Evolutionary conservation across 129 eudicot genomes (phyloP).

Genomic region (Saposhnikovia divaricata): DNA sequence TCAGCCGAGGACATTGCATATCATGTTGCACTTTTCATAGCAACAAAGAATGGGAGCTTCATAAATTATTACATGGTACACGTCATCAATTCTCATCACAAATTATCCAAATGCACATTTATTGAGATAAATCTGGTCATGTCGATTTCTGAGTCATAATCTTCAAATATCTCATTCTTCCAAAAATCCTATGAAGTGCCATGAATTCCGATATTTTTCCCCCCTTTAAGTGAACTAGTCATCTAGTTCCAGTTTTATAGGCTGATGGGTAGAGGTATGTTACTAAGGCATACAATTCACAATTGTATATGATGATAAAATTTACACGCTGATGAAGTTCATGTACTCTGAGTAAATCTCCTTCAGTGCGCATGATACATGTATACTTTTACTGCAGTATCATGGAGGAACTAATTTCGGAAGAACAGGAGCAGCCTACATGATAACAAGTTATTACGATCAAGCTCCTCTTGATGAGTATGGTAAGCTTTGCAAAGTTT

Average conservation of each 20-base stretch:
- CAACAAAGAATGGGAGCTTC: conserved; percentile 72
- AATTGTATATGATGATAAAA: no score
- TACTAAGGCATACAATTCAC: no score
- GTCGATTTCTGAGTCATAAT: not conserved
- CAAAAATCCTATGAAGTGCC: not conserved
- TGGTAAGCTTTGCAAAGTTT: conserved; percentile 28
- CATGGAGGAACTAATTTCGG: conserved; percentile 98
- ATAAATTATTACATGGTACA: conserved; percentile 85
- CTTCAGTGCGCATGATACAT: not conserved
- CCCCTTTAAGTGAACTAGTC: no score
- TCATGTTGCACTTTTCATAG: conserved; percentile 55
- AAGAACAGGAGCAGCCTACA: conserved; percentile 47
- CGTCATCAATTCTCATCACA: not conserved
- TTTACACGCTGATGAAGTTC: not conserved
- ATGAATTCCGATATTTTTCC: not conserved
- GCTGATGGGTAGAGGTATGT: no score
- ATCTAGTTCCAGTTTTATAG: no score
- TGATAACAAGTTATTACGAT: conserved; percentile 67
- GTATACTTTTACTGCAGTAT: conserved; percentile 35
- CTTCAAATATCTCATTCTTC: no score
- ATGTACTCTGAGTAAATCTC: not conserved
- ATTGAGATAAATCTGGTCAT: not conserved
- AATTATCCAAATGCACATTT: not conserved
- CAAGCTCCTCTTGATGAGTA: conserved; percentile 92
- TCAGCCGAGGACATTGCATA: conserved; percentile 71